Conservation (phyloP, 257 asterid genomes). For the Scutellaria galericulata region DNA sequence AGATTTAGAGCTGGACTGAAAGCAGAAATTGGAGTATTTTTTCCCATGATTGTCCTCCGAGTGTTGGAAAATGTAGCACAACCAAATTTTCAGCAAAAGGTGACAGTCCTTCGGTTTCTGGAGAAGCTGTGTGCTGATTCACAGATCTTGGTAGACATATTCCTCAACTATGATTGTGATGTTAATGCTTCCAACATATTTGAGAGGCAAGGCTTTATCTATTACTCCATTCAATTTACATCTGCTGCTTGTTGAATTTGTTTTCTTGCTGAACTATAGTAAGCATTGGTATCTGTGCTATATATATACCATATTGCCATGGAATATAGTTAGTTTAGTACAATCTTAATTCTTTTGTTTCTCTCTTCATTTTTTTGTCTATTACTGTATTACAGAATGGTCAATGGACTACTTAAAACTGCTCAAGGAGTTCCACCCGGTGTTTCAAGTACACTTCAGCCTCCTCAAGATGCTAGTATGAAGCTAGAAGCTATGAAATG, state of each 20-base stretch:
- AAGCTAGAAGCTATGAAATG: conserved; percentile 96
- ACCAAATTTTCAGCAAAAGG: conserved; percentile 97
- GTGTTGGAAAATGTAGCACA: conserved; percentile 93
- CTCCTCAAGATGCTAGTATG: conserved; percentile 85
- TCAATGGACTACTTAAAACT: conserved; percentile 97
- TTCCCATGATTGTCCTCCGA: conserved; percentile 97
- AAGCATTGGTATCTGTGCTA: conserved; percentile 26
- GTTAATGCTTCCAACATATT: conserved; percentile 98
- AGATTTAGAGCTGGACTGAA: conserved; percentile 97
- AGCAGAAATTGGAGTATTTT: conserved; percentile 98
- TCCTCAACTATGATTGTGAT: conserved; percentile 98
- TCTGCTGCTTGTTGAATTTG: conserved; percentile 27
- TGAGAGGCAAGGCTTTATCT: conserved; percentile 71
- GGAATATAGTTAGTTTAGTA: conserved; percentile 1
- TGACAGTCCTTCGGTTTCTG: conserved; percentile 95
- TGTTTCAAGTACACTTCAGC: conserved; percentile 71
- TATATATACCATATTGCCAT: not conserved
- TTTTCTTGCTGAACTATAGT: conserved; percentile 18
- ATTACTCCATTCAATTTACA: conserved; percentile 30
- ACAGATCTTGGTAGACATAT: conserved; percentile 95
- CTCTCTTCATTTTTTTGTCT: conserved; percentile 32
- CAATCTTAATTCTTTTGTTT: conserved; percentile 27
- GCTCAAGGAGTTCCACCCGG: conserved; percentile 99
- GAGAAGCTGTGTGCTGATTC: conserved; percentile 92
- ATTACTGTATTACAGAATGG: conserved; percentile 79